Conservation (phyloP, 2,329 filamentous ascomycete species). For the Chaetomiaceae sp. region DNA sequence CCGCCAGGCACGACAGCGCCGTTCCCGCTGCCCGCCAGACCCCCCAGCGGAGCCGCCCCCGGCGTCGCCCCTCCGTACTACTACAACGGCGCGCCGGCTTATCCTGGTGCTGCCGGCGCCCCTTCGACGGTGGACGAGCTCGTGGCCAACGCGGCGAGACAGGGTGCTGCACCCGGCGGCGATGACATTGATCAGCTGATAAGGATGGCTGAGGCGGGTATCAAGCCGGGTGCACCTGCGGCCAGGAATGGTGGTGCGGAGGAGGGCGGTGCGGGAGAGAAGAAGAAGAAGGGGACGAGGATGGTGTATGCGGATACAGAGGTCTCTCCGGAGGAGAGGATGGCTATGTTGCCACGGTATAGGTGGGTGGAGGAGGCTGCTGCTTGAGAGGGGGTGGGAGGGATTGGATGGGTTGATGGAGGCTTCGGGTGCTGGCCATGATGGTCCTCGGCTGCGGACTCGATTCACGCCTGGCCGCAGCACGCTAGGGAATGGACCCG, state of each 20-base stretch:
- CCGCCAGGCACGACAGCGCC: slow-evolving; percentile 35
- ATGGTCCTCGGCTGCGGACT: neutral
- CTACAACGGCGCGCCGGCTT: slow-evolving; percentile 29
- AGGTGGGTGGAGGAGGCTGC: slow-evolving; percentile 34
- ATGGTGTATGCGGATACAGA: slow-evolving; percentile 81
- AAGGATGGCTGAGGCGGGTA: slow-evolving; percentile 59
- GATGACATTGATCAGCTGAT: slow-evolving; percentile 65
- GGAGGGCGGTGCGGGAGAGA: slow-evolving; percentile 50
- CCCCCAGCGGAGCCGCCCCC: slow-evolving; percentile 34
- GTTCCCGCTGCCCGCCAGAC: slow-evolving; percentile 44
- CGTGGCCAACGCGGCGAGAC: slow-evolving; percentile 37
- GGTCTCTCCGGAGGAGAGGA: slow-evolving; percentile 82
- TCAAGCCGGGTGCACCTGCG: slow-evolving; percentile 42
- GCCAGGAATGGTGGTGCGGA: slow-evolving; percentile 54
- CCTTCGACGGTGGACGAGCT: slow-evolving; percentile 46
- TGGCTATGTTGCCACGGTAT: slow-evolving; percentile 75
- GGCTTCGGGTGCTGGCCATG: neutral
- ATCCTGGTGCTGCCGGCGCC: slow-evolving; percentile 29
- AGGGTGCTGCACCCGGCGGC: slow-evolving; percentile 33
- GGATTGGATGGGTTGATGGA: neutral
- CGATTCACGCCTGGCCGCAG: too few relatives aligned
- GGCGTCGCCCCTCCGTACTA: slow-evolving; percentile 26
- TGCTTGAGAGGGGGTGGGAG: slow-evolving; percentile 7
- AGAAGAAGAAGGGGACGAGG: slow-evolving; percentile 52
- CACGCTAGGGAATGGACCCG: neutral